phyloP scores from a whole-genome alignment of 768 basidiomycete species.

The Gymnopilus junonius region DNA sequence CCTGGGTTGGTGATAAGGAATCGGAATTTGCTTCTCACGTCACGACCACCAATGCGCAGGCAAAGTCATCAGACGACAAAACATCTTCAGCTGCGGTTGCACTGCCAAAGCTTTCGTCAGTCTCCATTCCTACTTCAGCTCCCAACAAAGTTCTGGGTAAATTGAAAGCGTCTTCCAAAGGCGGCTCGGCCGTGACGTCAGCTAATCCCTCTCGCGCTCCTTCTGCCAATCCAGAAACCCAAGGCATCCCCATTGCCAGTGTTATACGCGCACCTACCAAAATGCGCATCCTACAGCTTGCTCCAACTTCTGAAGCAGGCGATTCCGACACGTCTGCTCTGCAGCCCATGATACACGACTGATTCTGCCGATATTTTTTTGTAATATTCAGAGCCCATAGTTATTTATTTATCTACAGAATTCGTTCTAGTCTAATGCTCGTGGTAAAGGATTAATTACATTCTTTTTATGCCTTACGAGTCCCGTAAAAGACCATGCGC shows the following conservation, averaged over 20 bases:
- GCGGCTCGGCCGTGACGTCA: conserved; percentile 48
- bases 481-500: too few relatives aligned
- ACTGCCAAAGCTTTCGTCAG: conserved; percentile 40
- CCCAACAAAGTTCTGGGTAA: conserved; percentile 43
- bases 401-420: background rate
- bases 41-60: conserved; percentile 32
- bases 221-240: conserved; percentile 53
- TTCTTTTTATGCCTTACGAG: too few relatives aligned
- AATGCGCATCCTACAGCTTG: conserved; percentile 65
- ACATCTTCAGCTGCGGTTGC: conserved; percentile 25
- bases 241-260: conserved; percentile 29
- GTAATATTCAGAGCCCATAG: background rate
- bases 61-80: conserved; percentile 38
- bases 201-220: conserved; percentile 61
- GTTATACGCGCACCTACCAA: conserved; percentile 59
- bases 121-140: conserved; percentile 52
- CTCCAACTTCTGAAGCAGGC: conserved; percentile 54
- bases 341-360: conserved; percentile 27
- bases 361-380: conserved; percentile 8
- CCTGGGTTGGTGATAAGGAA: conserved; percentile 89
- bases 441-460: background rate
- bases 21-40: conserved; percentile 58
- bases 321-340: conserved; percentile 47
- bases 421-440: background rate
- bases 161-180: conserved; percentile 44